Conservation (phyloP, 345 rosid genomes). For the Aegle marmelos region DNA sequence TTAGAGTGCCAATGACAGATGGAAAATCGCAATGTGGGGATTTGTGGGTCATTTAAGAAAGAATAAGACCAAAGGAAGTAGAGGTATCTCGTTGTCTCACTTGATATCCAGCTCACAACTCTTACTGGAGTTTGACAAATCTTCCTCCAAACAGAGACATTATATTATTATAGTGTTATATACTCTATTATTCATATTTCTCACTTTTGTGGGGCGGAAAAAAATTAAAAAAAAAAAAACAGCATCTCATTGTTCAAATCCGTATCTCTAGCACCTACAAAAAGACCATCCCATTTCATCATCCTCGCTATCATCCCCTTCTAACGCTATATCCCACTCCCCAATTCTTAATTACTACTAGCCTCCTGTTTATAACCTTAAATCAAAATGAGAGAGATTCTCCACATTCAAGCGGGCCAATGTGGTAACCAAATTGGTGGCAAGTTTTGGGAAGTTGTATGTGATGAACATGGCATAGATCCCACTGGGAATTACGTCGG, state of each 20-base stretch:
- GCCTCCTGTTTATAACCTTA: background rate
- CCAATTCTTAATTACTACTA: background rate
- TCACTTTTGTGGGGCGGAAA: background rate
- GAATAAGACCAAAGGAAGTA: constrained; percentile 22
- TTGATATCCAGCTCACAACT: constrained; percentile 48
- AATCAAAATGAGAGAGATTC: constrained; percentile 51
- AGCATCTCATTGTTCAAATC: constrained; percentile 18
- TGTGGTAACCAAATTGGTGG: constrained; percentile 61
- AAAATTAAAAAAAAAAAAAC: background rate
- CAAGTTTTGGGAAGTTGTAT: constrained; percentile 66
- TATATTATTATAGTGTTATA: constrained; percentile 4
- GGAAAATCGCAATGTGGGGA: constrained; percentile 22
- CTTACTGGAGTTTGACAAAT: constrained; percentile 31
- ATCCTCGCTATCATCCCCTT: constrained; percentile 10
- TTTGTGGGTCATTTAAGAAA: constrained; percentile 21
- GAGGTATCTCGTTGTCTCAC: constrained; percentile 31
- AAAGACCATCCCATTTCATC: constrained; percentile 7
- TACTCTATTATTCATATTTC: background rate
- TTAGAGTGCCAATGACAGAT: constrained; percentile 24
- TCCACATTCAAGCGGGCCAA: constrained; percentile 63
- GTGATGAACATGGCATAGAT: constrained; percentile 58
- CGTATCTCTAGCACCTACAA: constrained; percentile 17
- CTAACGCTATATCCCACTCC: background rate
- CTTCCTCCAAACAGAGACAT: constrained; percentile 31
- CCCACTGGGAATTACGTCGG: constrained; percentile 44